Conservation (phyloP, 345 rosid genomes). For the Euclidium syriacum region DNA sequence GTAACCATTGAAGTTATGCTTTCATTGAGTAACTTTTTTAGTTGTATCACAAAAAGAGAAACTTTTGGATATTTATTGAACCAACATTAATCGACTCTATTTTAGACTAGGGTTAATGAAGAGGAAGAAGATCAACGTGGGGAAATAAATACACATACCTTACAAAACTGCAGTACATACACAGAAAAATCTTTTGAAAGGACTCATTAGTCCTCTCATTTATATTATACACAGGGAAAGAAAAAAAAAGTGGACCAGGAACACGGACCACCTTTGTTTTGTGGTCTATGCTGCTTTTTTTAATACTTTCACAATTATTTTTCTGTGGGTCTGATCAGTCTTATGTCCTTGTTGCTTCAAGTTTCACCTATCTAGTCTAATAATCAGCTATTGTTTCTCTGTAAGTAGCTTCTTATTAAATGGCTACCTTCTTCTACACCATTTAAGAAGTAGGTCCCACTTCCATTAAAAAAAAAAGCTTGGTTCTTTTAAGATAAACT, state of each 20-base stretch:
- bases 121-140: slow-evolving; percentile 29
- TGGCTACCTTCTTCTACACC: slow-evolving; percentile 11
- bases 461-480: neutral
- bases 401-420: slow-evolving; percentile 18
- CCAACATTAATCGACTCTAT: slow-evolving; percentile 25
- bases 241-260: slow-evolving; percentile 19
- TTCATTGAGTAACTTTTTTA: slow-evolving; percentile 9
- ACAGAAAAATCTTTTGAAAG: slow-evolving; percentile 15
- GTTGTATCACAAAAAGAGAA: slow-evolving; percentile 25
- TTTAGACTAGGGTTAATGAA: slow-evolving; percentile 30
- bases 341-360: slow-evolving; percentile 23
- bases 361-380: slow-evolving; percentile 30
- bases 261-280: slow-evolving; percentile 29
- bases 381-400: slow-evolving; percentile 12
- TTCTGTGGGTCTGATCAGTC: slow-evolving; percentile 21
- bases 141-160: slow-evolving; percentile 29
- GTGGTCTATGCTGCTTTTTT: slow-evolving; percentile 12
- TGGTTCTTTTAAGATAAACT: neutral
- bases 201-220: slow-evolving; percentile 24
- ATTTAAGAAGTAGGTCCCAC: slow-evolving; percentile 19
- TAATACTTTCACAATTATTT: slow-evolving; percentile 21
- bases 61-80: slow-evolving; percentile 27
- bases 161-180: slow-evolving; percentile 17
- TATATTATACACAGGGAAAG: slow-evolving; percentile 9
- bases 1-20: slow-evolving; percentile 19